Conservation (phyloP, 2,329 filamentous ascomycete species). For the Parafenestella ontariensis region DNA sequence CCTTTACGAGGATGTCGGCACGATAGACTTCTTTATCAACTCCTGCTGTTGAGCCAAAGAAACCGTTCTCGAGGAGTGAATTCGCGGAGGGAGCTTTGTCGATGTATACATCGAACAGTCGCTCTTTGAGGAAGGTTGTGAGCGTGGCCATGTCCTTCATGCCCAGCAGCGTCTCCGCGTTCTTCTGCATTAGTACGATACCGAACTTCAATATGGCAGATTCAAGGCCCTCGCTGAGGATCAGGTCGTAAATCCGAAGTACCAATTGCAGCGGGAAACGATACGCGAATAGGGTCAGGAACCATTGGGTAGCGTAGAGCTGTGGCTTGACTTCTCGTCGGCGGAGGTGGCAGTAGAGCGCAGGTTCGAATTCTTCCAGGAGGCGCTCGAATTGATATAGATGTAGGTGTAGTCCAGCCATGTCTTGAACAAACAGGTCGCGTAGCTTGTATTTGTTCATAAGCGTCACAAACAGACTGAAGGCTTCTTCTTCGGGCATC, state of each 20-base stretch:
- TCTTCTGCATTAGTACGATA: constrained; percentile 95
- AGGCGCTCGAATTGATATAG: constrained; percentile 95
- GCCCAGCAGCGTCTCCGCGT: constrained; percentile 74
- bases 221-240: constrained; percentile 89
- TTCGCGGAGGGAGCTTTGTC: constrained; percentile 91
- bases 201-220: constrained; percentile 91
- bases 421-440: constrained; percentile 92
- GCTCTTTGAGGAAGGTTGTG: constrained; percentile 90
- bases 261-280: constrained; percentile 96
- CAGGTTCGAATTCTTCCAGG: constrained; percentile 91
- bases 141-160: constrained; percentile 93
- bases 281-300: constrained; percentile 97
- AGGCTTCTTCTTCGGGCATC: constrained; percentile 98
- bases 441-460: constrained; percentile 97
- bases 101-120: constrained; percentile 95
- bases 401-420: constrained; percentile 92
- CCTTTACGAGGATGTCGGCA: constrained; percentile 89
- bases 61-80: constrained; percentile 92
- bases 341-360: constrained; percentile 91
- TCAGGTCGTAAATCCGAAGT: constrained; percentile 93
- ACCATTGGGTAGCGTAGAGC: constrained; percentile 98
- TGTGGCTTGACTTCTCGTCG: constrained; percentile 87
- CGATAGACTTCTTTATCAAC: constrained; percentile 95
- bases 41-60: constrained; percentile 91
- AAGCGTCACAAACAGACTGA: constrained; percentile 86